Evolutionary conservation across 2,329 filamentous ascomycete species (phyloP), one percentile per base, ranked within the genome.

Genomic region (Fusarium veterinarium): DNA sequence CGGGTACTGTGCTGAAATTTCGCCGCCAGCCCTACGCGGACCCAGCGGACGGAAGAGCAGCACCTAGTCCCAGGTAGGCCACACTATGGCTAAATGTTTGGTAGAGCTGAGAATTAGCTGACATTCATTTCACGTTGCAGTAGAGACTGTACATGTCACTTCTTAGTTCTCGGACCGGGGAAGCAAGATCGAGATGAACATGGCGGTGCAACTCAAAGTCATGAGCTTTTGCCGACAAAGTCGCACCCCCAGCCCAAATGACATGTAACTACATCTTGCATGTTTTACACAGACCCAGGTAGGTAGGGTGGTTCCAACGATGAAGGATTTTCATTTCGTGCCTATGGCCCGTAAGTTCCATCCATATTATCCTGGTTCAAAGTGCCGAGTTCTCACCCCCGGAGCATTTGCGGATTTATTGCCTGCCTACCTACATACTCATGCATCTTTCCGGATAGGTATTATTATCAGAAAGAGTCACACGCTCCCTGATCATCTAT

Each of bases 11-110:
- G 31, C 48, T 35, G 48, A 35, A 31, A 51, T 14, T 62, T 41
- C 46, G 59, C 65, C 51, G 42, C 62, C 71, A 74, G 71, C 71
- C 71, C 68, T 73, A 73, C 60, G 28, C 53, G 37, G 66, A 33
- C 62, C n/a, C 42, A 46, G 40, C 44, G 30, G 55, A 53, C 48
- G 44, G 60, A 53, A 30, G 45, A 64, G 51, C 30, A 31, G 37
- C 35, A 20, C 55, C 19, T 33, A 44, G 25, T 44, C 52, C 37
- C 28, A 35, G 53, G 51, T 42, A 57, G 30, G 35, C 16, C 33
- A 49, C 28, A 31, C 46, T 33, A 37, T 28, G 19, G 28, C 49
- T 38, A 44, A 45, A 31, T 31, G 25, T 16, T n/a, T 41, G 53
- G 33, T 19, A 55, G 44, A 38, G 46, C 45, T 37, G 23, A 45